Conservation (phyloP, 2,329 filamentous ascomycete species). For the Diplodia seriata region DNA sequence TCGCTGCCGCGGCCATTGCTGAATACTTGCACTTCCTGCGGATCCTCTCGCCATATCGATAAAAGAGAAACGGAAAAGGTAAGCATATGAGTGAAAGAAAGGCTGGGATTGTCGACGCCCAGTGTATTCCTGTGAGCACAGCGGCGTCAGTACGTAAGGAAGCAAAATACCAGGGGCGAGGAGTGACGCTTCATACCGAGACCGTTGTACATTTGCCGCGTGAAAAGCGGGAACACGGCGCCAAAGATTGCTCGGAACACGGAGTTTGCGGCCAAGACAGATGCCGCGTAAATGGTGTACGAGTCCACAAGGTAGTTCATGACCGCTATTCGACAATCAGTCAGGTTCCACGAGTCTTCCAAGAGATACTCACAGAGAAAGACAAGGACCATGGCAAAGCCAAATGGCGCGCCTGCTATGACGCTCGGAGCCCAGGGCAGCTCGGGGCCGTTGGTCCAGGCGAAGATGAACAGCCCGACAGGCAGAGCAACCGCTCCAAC, state of each 20-base stretch:
- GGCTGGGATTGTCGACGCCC: constrained; percentile 75
- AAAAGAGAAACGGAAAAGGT: constrained; percentile 78
- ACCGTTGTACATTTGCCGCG: constrained; percentile 64
- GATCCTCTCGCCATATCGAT: constrained; percentile 71
- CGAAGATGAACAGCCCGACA: constrained; percentile 80
- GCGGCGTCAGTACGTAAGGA: not conserved
- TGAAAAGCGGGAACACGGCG: too few species aligned
- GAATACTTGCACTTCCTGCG: constrained; percentile 73
- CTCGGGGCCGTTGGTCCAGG: constrained; percentile 70
- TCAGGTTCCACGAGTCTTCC: not conserved
- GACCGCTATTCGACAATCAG: constrained; percentile 36
- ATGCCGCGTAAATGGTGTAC: constrained; percentile 78
- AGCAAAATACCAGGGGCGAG: not conserved
- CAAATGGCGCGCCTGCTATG: constrained; percentile 60
- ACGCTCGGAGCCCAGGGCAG: constrained; percentile 64
- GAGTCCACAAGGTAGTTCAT: constrained; percentile 53
- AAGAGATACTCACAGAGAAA: constrained; percentile 58
- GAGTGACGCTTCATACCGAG: constrained; percentile 36
- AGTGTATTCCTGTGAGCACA: constrained; percentile 67
- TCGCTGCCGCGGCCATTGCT: constrained; percentile 60
- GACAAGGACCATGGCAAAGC: constrained; percentile 68
- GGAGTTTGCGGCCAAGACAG: constrained; percentile 76
- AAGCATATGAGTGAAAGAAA: constrained; percentile 76
- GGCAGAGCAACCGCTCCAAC: constrained; percentile 77
- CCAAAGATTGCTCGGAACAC: constrained; percentile 80